Evolutionary conservation across 2,329 filamentous ascomycete genomes (phyloP).

Genomic region (Colletotrichum trifolii): DNA sequence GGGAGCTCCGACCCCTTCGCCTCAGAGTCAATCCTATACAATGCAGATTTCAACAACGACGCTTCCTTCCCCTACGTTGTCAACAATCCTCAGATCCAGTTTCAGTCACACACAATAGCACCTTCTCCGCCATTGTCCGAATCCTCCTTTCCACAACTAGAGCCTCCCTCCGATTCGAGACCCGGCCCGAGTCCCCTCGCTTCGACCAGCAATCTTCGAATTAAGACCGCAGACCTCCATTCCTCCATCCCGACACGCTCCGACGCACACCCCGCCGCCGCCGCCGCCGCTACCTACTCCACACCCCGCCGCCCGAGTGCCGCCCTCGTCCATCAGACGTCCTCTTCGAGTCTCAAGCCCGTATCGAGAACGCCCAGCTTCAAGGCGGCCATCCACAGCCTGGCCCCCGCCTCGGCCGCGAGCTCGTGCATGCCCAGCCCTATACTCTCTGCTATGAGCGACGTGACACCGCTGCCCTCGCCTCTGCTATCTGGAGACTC

Average conservation of each 20-base stretch:
- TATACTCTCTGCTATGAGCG: constrained; percentile 78
- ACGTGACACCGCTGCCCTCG: constrained; percentile 83
- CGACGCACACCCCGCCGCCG: constrained; percentile 46
- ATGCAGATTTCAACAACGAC: constrained; percentile 36
- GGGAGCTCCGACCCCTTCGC: constrained; percentile 32
- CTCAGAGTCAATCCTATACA: constrained; percentile 31
- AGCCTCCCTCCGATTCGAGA: constrained; percentile 18
- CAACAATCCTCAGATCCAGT: constrained; percentile 43
- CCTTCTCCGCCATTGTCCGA: constrained; percentile 48
- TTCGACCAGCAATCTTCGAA: constrained; percentile 45
- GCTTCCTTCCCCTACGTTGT: constrained; percentile 36
- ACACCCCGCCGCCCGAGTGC: constrained; percentile 38
- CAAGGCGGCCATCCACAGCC: constrained; percentile 64
- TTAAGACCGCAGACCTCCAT: constrained; percentile 50
- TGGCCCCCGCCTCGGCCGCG: constrained; percentile 65
- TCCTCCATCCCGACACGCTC: constrained; percentile 40
- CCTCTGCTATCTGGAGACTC: constrained; percentile 75
- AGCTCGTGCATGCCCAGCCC: constrained; percentile 79
- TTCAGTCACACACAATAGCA: constrained; percentile 52
- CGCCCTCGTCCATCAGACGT: constrained; percentile 52
- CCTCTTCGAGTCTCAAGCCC: constrained; percentile 59
- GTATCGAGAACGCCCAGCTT: constrained; percentile 71
- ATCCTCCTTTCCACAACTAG: constrained; percentile 35
- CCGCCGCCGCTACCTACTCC: constrained; percentile 46
- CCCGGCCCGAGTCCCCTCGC: constrained; percentile 29